These are phyloP conservation scores for Lablab purpureus DNA, from an alignment of 306 rosid genomes.

Conservation along the genomic window DNA sequence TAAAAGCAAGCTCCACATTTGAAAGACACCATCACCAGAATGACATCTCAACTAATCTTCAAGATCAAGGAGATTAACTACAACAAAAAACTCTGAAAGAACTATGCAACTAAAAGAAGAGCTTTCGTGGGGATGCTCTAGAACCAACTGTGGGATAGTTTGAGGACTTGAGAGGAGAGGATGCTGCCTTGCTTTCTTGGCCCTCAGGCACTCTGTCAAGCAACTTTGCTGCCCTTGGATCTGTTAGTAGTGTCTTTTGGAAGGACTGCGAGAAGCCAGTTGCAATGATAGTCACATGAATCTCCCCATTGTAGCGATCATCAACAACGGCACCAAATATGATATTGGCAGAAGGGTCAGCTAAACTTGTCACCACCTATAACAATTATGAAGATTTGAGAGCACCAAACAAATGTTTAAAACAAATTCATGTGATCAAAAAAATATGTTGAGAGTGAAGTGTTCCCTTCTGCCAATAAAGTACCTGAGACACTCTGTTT, in stretches of 20 bases:
- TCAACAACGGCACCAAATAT: conserved; percentile 97
- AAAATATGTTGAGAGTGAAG: not conserved
- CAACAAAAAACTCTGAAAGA: not conserved
- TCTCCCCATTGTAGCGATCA: conserved; percentile 89
- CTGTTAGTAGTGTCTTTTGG: conserved; percentile 84
- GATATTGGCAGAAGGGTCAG: conserved; percentile 96
- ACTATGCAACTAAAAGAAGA: conserved; percentile 67
- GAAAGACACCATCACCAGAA: not conserved
- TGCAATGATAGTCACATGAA: conserved; percentile 92
- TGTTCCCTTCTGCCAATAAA: conserved; percentile 26
- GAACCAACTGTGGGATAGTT: conserved; percentile 55
- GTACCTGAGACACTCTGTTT: conserved; percentile 95
- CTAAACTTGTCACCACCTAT: conserved; percentile 96
- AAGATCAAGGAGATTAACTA: conserved; percentile 39
- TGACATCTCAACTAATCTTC: conserved; percentile 48
- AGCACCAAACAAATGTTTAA: not conserved
- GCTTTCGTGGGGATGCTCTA: conserved; percentile 66
- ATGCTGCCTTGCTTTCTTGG: conserved; percentile 66
- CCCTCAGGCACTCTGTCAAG: conserved; percentile 59
- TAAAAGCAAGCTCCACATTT: not conserved
- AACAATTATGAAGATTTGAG: conserved; percentile 12
- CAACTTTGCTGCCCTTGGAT: conserved; percentile 84
- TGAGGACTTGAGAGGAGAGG: conserved; percentile 57
- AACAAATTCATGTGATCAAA: conserved; percentile 34
- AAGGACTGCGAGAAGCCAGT: conserved; percentile 95